Evolutionary conservation across 2,329 filamentous ascomycete species (phyloP).

Genomic region (Scedosporium minutisporum): DNA sequence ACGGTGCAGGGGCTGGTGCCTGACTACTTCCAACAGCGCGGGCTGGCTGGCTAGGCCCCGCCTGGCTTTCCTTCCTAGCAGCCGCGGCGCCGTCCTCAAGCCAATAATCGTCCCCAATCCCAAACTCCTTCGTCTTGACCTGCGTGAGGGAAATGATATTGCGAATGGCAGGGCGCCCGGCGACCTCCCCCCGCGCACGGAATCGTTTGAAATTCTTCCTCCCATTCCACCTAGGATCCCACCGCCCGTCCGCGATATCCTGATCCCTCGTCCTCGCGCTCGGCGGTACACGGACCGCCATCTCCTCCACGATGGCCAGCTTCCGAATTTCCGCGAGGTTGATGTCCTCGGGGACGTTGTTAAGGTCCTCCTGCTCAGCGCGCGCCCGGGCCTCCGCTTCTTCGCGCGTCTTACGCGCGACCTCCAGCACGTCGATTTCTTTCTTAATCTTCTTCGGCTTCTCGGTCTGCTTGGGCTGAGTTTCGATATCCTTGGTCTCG

Average conservation of each 20-base stretch:
- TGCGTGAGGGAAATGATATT: slow-evolving; percentile 65
- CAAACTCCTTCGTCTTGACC: slow-evolving; percentile 60
- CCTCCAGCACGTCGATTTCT: slow-evolving; percentile 59
- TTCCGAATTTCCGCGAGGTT: slow-evolving; percentile 65
- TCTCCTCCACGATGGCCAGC: slow-evolving; percentile 67
- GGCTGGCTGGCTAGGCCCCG: slow-evolving; percentile 14
- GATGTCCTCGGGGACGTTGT: slow-evolving; percentile 48
- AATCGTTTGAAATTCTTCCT: slow-evolving; percentile 96
- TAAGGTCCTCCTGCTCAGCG: slow-evolving; percentile 44
- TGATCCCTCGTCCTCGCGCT: slow-evolving; percentile 30
- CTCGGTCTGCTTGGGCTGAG: slow-evolving; percentile 13
- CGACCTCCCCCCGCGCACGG: slow-evolving; percentile 42
- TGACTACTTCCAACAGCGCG: slow-evolving; percentile 13
- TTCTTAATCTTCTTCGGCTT: slow-evolving; percentile 43
- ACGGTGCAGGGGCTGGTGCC: slow-evolving; percentile 13
- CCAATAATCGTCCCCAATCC: slow-evolving; percentile 71
- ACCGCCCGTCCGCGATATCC: slow-evolving; percentile 48
- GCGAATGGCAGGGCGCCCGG: slow-evolving; percentile 30
- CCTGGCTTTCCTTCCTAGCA: slow-evolving; percentile 12
- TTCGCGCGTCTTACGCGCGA: slow-evolving; percentile 49
- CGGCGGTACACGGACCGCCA: slow-evolving; percentile 46
- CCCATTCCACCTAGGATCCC: slow-evolving; percentile 88
- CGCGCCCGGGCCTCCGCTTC: slow-evolving; percentile 56
- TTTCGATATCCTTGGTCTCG: slow-evolving; percentile 13
- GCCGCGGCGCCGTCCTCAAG: slow-evolving; percentile 39